Conservation (phyloP, 192 early-diverging fungal species). For the Mortierella alpina region DNA sequence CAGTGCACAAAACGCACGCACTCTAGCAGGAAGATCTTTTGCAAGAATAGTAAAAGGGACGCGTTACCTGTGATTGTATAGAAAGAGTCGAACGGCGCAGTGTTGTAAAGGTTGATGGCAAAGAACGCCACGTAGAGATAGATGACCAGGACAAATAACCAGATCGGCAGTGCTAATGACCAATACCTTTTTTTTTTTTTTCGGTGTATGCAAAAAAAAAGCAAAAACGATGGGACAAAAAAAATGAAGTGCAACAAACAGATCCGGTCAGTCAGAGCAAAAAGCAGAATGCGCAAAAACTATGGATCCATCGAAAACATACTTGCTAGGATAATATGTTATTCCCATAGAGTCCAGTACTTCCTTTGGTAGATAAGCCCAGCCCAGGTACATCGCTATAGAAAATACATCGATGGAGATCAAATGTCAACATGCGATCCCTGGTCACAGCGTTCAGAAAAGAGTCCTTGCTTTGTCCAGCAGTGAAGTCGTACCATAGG, state of each 20-base stretch:
- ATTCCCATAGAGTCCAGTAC: slow-evolving; percentile 75
- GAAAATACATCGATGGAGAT: neutral
- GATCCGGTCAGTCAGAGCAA: neutral
- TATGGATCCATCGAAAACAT: slow-evolving; percentile 1
- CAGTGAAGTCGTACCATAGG: slow-evolving; percentile 58
- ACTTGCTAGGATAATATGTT: slow-evolving; percentile 88
- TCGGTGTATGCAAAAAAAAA: neutral
- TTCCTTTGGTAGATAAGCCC: slow-evolving; percentile 88
- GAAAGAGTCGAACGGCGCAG: slow-evolving; percentile 77
- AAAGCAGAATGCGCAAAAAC: neutral
- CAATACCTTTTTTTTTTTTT: slow-evolving; percentile 66
- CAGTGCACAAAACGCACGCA: slow-evolving; percentile 12
- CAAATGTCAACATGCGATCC: neutral
- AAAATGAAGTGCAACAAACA: neutral
- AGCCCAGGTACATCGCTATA: slow-evolving; percentile 75
- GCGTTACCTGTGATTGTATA: slow-evolving; percentile 76
- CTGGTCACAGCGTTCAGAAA: no score
- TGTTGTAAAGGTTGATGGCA: slow-evolving; percentile 82
- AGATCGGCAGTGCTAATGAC: slow-evolving; percentile 85
- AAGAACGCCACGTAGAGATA: slow-evolving; percentile 82
- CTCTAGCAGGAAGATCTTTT: neutral
- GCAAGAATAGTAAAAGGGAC: slow-evolving; percentile 16
- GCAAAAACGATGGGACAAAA: neutral
- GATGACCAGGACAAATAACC: slow-evolving; percentile 76
- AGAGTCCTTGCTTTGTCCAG: neutral